A percentile compares a stretch with the other conserved stretches of the same genome.
Conservation (phyloP, 345 rosid species). For the Lumnitzera littorea region DNA sequence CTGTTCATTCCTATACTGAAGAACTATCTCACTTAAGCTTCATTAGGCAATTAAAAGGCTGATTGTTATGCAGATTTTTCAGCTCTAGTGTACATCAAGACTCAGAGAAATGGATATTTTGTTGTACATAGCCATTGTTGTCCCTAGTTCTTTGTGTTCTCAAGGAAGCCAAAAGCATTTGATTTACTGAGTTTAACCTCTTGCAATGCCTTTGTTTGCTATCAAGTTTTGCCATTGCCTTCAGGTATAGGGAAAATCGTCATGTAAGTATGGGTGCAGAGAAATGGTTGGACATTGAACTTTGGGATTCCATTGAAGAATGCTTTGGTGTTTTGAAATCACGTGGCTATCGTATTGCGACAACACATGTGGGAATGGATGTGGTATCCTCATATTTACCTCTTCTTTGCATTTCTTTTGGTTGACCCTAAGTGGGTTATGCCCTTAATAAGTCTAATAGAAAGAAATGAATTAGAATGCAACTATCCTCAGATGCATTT, state of each 20-base stretch:
- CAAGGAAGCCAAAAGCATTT: too few relatives aligned
- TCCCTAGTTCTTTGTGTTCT: too few relatives aligned
- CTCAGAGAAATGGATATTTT: too few relatives aligned
- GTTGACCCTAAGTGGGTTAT: not conserved
- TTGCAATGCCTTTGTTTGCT: not conserved
- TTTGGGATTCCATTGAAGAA: slow-evolving; percentile 72
- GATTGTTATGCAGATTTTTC: too few relatives aligned
- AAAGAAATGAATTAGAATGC: not conserved
- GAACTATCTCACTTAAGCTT: too few relatives aligned
- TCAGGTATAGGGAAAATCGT: slow-evolving; percentile 79
- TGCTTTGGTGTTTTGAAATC: slow-evolving; percentile 63
- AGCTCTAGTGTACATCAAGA: too few relatives aligned
- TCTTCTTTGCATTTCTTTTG: not conserved
- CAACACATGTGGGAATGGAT: slow-evolving; percentile 83
- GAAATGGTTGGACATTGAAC: slow-evolving; percentile 97
- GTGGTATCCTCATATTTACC: slow-evolving; percentile 41
- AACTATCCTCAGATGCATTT: too few relatives aligned
- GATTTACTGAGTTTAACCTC: too few relatives aligned
- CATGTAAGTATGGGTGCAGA: slow-evolving; percentile 99
- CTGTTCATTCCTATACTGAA: too few relatives aligned
- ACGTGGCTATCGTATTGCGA: slow-evolving; percentile 79
- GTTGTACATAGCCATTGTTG: too few relatives aligned
- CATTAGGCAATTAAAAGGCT: too few relatives aligned
- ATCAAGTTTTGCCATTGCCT: too few relatives aligned
- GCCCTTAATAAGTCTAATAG: not conserved